Evolutionary conservation across 495 filamentous ascomycete genomes (phyloP).

Genomic region (Lophiostoma macrostomum): DNA sequence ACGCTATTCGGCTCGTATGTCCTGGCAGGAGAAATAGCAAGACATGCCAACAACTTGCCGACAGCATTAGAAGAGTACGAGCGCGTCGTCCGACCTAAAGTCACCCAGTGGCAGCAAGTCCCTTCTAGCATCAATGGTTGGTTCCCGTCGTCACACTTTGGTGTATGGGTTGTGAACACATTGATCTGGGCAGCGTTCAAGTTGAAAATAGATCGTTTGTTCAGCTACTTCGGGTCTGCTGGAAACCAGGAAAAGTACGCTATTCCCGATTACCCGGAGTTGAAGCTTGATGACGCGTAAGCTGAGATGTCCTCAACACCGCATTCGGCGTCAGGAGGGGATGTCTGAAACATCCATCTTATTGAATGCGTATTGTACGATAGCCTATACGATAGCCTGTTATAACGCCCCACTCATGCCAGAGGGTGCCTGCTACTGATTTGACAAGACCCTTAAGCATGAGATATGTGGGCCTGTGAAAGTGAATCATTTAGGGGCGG

Average conservation of each 20-base stretch:
- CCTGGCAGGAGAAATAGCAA: slow-evolving; percentile 37
- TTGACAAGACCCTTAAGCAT: too few species aligned
- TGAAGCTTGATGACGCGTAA: slow-evolving; percentile 1
- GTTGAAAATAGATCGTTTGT: background rate
- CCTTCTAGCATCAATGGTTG: background rate
- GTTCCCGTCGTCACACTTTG: background rate
- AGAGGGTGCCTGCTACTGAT: too few species aligned
- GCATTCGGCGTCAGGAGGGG: too few species aligned
- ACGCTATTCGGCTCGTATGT: slow-evolving; percentile 37
- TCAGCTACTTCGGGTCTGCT: background rate
- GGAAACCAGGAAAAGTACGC: background rate
- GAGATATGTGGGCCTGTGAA: too few species aligned
- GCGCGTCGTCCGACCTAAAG: background rate
- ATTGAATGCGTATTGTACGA: too few species aligned
- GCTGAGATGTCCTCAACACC: too few species aligned
- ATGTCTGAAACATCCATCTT: too few species aligned
- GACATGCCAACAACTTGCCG: slow-evolving; percentile 4
- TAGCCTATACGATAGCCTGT: too few species aligned
- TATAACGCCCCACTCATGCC: too few species aligned
- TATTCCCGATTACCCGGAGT: slow-evolving; percentile 11
- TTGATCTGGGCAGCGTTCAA: background rate
- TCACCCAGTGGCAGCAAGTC: background rate
- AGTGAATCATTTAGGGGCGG: too few species aligned
- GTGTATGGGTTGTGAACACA: slow-evolving; percentile 1
- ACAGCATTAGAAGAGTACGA: slow-evolving; percentile 14